These are phyloP conservation scores for Hericium alpestre DNA, from an alignment of 768 basidiomycete genomes.

Conservation along the genomic window DNA sequence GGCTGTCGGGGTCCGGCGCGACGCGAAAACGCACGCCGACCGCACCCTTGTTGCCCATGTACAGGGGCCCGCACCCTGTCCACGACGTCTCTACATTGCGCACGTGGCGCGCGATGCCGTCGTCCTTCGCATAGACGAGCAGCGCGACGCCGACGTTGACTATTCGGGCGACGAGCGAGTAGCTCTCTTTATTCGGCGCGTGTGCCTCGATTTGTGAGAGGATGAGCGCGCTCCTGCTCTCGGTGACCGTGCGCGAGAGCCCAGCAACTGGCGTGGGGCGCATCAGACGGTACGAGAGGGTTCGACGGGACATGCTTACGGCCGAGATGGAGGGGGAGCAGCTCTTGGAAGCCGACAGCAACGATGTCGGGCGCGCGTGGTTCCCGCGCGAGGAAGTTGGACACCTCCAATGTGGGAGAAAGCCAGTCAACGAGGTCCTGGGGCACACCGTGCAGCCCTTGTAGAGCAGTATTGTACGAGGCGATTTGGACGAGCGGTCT, in stretches of 20 bases:
- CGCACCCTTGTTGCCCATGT: constrained; percentile 93
- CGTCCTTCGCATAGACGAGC: constrained; percentile 77
- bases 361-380: constrained; percentile 74
- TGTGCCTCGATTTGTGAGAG: constrained; percentile 62
- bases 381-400: constrained; percentile 55
- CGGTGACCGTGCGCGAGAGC: constrained; percentile 57
- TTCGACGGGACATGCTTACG: constrained; percentile 32
- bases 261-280: constrained; percentile 53
- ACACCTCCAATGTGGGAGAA: constrained; percentile 68
- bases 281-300: background rate
- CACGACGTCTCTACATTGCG: constrained; percentile 62
- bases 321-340: constrained; percentile 81
- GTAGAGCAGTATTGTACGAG: constrained; percentile 87
- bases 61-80: constrained; percentile 61
- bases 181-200: constrained; percentile 62
- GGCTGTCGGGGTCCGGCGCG: constrained; percentile 36
- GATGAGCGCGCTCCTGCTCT: constrained; percentile 61
- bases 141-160: constrained; percentile 84
- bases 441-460: constrained; percentile 60
- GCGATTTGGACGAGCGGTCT: constrained; percentile 65
- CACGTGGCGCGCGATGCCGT: constrained; percentile 46
- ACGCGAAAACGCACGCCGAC: constrained; percentile 81
- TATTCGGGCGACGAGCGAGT: constrained; percentile 66
- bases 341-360: constrained; percentile 89
- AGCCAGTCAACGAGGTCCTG: constrained; percentile 92